Conservation (phyloP, 1,284 basidiomycete genomes). For the Heterobasidion parviporum region DNA sequence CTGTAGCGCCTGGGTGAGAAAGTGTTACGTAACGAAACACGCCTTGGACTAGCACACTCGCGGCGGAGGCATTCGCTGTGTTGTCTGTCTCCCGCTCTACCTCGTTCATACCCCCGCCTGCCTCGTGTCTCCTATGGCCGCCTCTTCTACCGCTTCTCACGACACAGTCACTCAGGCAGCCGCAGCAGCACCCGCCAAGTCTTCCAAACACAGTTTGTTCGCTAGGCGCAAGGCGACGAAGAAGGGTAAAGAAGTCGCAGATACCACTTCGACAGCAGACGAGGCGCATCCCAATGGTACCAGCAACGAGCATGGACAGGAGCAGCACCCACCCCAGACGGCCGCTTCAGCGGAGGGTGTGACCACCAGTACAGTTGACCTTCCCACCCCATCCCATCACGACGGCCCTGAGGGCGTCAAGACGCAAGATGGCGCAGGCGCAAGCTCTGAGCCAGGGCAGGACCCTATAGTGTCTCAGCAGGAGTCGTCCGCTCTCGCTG, state of each 20-base stretch:
- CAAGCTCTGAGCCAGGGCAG: slow-evolving; percentile 18
- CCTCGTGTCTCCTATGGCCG: slow-evolving; percentile 2
- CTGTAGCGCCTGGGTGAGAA: neutral
- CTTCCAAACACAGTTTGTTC: slow-evolving; percentile 3
- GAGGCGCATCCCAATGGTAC: neutral
- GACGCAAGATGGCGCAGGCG: neutral
- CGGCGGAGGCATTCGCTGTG: neutral
- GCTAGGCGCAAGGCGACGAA: slow-evolving; percentile 8
- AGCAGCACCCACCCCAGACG: neutral
- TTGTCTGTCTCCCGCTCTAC: slow-evolving; percentile 2
- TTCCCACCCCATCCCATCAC: neutral
- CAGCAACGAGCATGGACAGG: neutral
- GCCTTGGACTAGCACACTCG: neutral
- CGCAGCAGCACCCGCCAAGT: slow-evolving; percentile 1
- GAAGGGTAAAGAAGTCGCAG: slow-evolving; percentile 6
- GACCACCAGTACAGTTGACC: neutral
- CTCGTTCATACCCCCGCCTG: neutral
- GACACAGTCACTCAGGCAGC: neutral
- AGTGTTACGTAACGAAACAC: slow-evolving; percentile 1
- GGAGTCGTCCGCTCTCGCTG: slow-evolving; percentile 5
- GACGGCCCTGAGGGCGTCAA: slow-evolving; percentile 11
- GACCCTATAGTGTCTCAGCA: slow-evolving; percentile 15
- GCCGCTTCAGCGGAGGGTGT: neutral
- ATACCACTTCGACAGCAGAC: neutral
- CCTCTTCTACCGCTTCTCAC: neutral